phyloP scores from a whole-genome alignment of 139 green algal species.

The Klebsormidium nitens region DNA sequence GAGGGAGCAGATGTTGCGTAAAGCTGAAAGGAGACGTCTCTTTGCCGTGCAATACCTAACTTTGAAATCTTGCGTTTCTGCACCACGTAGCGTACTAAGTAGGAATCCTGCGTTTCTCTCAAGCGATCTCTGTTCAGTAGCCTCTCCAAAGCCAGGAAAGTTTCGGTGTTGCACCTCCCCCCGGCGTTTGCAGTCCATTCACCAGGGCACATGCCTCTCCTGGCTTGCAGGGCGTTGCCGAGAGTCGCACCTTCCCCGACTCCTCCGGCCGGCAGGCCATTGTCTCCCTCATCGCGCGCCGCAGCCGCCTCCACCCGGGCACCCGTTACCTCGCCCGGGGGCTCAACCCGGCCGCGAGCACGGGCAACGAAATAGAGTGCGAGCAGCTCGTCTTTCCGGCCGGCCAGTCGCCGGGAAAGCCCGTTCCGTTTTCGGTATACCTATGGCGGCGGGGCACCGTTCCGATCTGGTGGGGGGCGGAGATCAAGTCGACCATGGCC shows the following conservation, averaged over 20 bases:
- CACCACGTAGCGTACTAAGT: background rate
- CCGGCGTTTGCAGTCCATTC: background rate
- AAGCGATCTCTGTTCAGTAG: background rate
- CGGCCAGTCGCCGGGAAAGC: no score
- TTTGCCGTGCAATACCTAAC: background rate
- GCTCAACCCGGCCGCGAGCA: slow-evolving; percentile 73
- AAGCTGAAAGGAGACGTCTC: no score
- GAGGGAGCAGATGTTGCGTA: no score
- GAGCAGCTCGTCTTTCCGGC: slow-evolving; percentile 88
- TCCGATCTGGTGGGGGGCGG: slow-evolving; percentile 49
- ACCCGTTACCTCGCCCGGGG: slow-evolving; percentile 87
- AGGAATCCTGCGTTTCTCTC: background rate
- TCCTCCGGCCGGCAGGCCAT: slow-evolving; percentile 51
- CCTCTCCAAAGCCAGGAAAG: background rate
- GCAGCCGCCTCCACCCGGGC: slow-evolving; percentile 80
- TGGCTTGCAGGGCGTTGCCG: slow-evolving; percentile 79
- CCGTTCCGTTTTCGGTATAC: slow-evolving; percentile 33
- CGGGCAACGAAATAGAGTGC: slow-evolving; percentile 95
- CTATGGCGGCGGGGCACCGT: slow-evolving; percentile 52
- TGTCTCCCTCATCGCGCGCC: slow-evolving; percentile 63
- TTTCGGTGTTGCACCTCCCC: background rate
- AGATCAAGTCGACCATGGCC: slow-evolving; percentile 58
- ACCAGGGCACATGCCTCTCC: background rate
- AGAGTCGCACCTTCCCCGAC: slow-evolving; percentile 63
- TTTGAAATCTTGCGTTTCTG: background rate